phyloP scores from a whole-genome alignment of 257 asterid genomes.

The Forsythia viridissima region DNA sequence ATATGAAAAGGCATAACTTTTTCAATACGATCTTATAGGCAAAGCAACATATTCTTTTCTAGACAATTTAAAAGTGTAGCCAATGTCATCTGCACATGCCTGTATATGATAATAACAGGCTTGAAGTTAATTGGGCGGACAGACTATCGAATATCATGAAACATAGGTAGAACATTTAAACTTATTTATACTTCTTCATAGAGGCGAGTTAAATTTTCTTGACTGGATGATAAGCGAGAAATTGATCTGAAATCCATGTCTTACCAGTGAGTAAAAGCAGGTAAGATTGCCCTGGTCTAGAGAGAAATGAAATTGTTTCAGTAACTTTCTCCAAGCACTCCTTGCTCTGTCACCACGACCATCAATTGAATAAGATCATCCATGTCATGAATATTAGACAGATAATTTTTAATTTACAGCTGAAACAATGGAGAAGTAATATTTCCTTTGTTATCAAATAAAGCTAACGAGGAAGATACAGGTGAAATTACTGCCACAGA shows the following conservation, averaged over 20 bases:
- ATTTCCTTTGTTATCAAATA: slow-evolving; percentile 1
- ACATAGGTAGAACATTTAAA: not conserved
- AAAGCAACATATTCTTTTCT: not conserved
- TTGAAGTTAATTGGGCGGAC: no score
- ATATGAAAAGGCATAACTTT: slow-evolving; percentile 12
- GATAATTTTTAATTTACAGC: slow-evolving; percentile 3
- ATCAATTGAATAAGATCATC: slow-evolving; percentile 9
- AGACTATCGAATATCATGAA: not conserved
- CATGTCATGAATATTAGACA: slow-evolving; percentile 4
- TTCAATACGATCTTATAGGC: not conserved
- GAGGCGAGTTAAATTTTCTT: slow-evolving; percentile 7
- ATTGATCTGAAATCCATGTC: slow-evolving; percentile 1
- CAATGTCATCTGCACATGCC: not conserved
- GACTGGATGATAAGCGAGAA: slow-evolving; percentile 2
- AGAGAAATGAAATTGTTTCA: slow-evolving; percentile 67
- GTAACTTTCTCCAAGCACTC: slow-evolving; percentile 96
- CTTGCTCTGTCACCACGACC: slow-evolving; percentile 67
- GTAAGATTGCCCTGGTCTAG: slow-evolving; percentile 55
- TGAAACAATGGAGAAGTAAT: slow-evolving; percentile 3
- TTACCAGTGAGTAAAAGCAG: slow-evolving; percentile 85
- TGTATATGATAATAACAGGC: not conserved
- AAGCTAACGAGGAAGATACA: slow-evolving; percentile 8
- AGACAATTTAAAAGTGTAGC: not conserved
- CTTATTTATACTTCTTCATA: not conserved
- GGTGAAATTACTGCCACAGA: not conserved